Evolutionary conservation across 768 basidiomycete genomes (phyloP), one percentile per base, ranked within the genome.

Genomic region (Candolleomyces aberdarensis): DNA sequence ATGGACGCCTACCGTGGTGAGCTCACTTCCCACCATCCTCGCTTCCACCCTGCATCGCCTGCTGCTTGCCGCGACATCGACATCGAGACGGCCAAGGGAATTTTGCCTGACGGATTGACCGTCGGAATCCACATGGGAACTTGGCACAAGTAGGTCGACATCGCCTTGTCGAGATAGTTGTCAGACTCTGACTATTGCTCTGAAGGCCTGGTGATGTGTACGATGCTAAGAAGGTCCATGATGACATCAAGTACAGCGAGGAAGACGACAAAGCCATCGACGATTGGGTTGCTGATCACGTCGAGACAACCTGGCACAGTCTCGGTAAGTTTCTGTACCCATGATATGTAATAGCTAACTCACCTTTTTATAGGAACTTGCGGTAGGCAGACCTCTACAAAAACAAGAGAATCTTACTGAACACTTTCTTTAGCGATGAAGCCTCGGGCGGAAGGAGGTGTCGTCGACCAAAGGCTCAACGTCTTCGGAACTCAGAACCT

Each of bases 271-370:
- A 83, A 69, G 87, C 86, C 44, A 90, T 89, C 66, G 88, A 89
- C 66, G 81, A 87, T 63, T 88, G 86, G 87, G 64, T 80, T 58
- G 71, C 79, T 64, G 83, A 87, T 70, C 86, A 88, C 70, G 87
- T 89, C 66, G 88, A 88, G 78, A 88, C 88, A 10, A 89, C 87
- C 59, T 89, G 88, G 88, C 88, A 89, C 78, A 85, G 83, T 70
- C 77, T 88, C 55, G 86, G 84, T 70, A 71, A 67, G 70, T 71
- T 57, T 57, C 31, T 17, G 20, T 43, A 49, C 22, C 11, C 32
- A 17, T 29, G 53, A 46, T 19, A 19, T 47, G 15, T 20, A 6
- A 40, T 32, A 7, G 26, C 10, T 46, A 20, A 47, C 58, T 39
- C 29, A 59, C 52, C 49, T 41, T 46, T 48, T 2, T 56, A 32